These are phyloP conservation scores for Hypoxylon rubiginosum DNA, from an alignment of 2,329 filamentous ascomycete species.

Conservation along the genomic window DNA sequence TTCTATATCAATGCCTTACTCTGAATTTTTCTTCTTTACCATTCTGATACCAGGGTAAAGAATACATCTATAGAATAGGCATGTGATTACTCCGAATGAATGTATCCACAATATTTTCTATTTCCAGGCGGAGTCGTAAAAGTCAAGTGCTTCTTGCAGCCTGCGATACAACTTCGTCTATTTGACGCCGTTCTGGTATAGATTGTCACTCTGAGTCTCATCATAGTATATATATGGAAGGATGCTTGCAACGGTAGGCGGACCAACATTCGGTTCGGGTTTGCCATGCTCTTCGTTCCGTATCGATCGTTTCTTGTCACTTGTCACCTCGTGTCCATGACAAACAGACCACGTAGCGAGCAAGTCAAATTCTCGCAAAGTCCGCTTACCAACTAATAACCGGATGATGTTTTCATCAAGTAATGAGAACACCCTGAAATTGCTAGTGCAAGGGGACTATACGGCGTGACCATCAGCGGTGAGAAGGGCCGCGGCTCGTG, in stretches of 20 bases:
- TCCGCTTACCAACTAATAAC: constrained; percentile 31
- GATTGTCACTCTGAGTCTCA: constrained; percentile 21
- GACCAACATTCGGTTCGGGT: constrained; percentile 3
- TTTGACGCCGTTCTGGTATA: constrained; percentile 32
- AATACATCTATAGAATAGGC: constrained; percentile 3
- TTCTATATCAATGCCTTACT: not conserved
- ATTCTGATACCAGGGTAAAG: not conserved
- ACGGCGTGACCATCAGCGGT: constrained; percentile 32
- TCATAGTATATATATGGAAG: constrained; percentile 1
- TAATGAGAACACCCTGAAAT: constrained; percentile 46
- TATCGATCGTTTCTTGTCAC: constrained; percentile 2
- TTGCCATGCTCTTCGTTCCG: constrained; percentile 12
- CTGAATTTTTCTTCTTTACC: not conserved
- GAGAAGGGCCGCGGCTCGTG: constrained; percentile 26
- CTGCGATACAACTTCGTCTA: constrained; percentile 39
- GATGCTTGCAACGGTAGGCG: constrained; percentile 1
- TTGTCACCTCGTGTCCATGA: constrained; percentile 2
- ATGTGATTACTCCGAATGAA: constrained; percentile 31
- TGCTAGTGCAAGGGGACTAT: constrained; percentile 28
- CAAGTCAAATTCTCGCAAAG: constrained; percentile 26
- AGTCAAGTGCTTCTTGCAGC: constrained; percentile 42
- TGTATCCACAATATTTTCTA: constrained; percentile 9
- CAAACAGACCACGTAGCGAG: constrained; percentile 14
- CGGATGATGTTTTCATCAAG: constrained; percentile 43
- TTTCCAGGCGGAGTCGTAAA: constrained; percentile 14